A percentile compares a stretch with the other conserved stretches of the same genome.
These are phyloP conservation scores for Zymoseptoria brevis DNA, from an alignment of 2,329 filamentous ascomycete genomes.

Conservation along the genomic window DNA sequence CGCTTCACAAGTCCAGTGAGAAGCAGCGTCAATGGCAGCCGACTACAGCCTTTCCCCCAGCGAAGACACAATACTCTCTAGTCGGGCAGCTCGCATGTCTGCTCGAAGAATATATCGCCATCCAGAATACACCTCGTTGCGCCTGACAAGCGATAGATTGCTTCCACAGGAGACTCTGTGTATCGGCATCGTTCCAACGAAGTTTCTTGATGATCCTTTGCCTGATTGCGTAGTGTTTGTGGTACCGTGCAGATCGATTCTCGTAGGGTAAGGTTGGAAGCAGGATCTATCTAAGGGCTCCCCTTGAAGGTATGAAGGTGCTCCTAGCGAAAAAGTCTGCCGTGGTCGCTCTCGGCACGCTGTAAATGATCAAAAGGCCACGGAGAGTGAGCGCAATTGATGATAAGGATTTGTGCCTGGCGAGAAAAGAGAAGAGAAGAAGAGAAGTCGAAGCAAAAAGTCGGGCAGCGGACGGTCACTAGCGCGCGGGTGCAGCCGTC, in stretches of 20 bases:
- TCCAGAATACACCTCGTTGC: too few relatives aligned
- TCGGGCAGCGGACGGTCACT: slow-evolving; percentile 4
- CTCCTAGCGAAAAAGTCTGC: slow-evolving; percentile 98
- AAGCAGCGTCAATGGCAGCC: not conserved
- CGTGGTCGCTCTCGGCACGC: slow-evolving; percentile 69
- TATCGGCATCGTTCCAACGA: not conserved
- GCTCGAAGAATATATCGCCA: too few relatives aligned
- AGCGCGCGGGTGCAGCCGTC: not conserved
- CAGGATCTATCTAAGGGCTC: slow-evolving; percentile 97
- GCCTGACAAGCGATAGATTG: too few relatives aligned
- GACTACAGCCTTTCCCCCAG: not conserved
- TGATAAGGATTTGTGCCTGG: slow-evolving; percentile 84
- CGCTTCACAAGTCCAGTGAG: not conserved
- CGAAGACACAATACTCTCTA: not conserved
- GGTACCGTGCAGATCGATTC: not conserved
- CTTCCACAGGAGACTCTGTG: too few relatives aligned
- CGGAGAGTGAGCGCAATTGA: slow-evolving; percentile 62
- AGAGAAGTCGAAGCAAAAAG: slow-evolving; percentile 5
- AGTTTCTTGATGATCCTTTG: not conserved
- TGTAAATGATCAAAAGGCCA: slow-evolving; percentile 85
- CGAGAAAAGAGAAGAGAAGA: slow-evolving; percentile 31
- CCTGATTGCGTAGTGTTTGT: not conserved
- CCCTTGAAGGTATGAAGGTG: slow-evolving; percentile 66
- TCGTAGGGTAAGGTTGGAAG: slow-evolving; percentile 51
- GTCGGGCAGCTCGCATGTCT: too few relatives aligned